Base-by-base conservation (phyloP, 2,329 filamentous ascomycete species). In the Juglanconis sp. region DNA sequence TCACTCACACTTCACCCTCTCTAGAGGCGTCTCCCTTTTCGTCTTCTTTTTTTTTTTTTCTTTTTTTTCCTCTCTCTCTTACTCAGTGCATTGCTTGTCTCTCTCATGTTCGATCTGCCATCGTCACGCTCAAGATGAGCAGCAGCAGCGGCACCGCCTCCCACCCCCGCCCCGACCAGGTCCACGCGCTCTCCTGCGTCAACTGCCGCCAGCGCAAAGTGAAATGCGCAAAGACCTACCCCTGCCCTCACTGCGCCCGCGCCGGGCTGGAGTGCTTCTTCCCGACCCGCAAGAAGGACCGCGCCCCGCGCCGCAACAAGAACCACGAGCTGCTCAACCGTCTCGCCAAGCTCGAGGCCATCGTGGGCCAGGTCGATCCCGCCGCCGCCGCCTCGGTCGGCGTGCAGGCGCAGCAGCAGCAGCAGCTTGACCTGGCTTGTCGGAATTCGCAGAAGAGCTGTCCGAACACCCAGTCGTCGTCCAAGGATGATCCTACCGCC, bases 141-240 rank as follows among this genome's bases (percentile, higher is more conserved):
- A 60, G 57, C 61, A 64, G 60, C 60, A 34, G 44, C 49, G 44
- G 49, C 47, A 47, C 30, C 51, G 53, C 15, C 53, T 59, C n/a
- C 52, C 56, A 58, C 47, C 53, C 51, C 58, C 40, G 46, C 48
- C 56, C 31, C 56, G n/a, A 32, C 15, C 17, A 34, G 40, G 51
- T 53, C 24, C 54, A 58, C 32, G 57, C 53, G 15, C 69, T 81
- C 51, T 79, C 76, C 42, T 89, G 87, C 68, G 76, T 84, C 5
- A 77, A 79, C n/a, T 90, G 87, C 66, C 84, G 87, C 61, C 81
- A 83, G 63, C 80, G 84, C 63, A 88, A 87, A 68, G 76, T 87
- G 49, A 86, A 82, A 65, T 88, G 85, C 71, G 79, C 85, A 67
- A 80, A 82, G 64, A 73, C 75, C 40, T 75, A 79, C 62, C 85